A percentile compares a stretch with the other conserved stretches of the same genome.
Evolutionary conservation across 2,329 filamentous ascomycete genomes (phyloP).

Genomic region (Phaeoacremonium minimum): DNA sequence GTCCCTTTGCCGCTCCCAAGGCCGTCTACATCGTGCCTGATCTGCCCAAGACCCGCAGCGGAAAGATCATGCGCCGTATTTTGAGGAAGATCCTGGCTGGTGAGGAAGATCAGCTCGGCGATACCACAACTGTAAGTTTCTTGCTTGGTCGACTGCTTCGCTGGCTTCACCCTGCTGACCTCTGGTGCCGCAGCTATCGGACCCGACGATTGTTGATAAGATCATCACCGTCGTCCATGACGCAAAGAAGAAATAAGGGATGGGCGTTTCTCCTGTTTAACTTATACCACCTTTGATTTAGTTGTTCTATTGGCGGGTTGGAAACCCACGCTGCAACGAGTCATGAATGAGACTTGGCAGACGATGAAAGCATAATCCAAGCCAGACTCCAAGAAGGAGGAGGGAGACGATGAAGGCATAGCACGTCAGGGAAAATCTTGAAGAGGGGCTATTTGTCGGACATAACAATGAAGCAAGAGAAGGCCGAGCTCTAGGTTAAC

Average conservation of each 20-base stretch:
- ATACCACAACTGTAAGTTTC: slow-evolving; percentile 77
- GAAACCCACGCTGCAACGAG: too few relatives aligned
- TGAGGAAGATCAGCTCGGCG: slow-evolving; percentile 94
- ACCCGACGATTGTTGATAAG: slow-evolving; percentile 82
- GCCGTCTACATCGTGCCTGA: slow-evolving; percentile 87
- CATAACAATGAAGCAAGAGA: too few relatives aligned
- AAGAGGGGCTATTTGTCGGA: too few relatives aligned
- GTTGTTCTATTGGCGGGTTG: neutral
- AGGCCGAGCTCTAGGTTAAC: too few relatives aligned
- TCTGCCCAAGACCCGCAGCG: slow-evolving; percentile 92
- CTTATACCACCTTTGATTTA: neutral
- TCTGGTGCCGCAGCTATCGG: slow-evolving; percentile 61
- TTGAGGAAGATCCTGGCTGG: slow-evolving; percentile 95
- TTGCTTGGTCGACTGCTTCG: slow-evolving; percentile 1
- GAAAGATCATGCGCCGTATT: slow-evolving; percentile 98
- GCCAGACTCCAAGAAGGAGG: too few relatives aligned
- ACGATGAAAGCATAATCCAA: too few relatives aligned
- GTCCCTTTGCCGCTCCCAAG: slow-evolving; percentile 95
- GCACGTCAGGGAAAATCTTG: too few relatives aligned
- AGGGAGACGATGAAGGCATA: too few relatives aligned
- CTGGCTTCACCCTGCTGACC: slow-evolving; percentile 1
- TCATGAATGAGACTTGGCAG: too few relatives aligned
- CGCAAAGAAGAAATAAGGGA: slow-evolving; percentile 44
- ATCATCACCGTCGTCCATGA: slow-evolving; percentile 81
- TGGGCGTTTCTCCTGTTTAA: neutral